Base-by-base conservation (phyloP, 495 filamentous ascomycete species). In the Aspergillus haitiensis region DNA sequence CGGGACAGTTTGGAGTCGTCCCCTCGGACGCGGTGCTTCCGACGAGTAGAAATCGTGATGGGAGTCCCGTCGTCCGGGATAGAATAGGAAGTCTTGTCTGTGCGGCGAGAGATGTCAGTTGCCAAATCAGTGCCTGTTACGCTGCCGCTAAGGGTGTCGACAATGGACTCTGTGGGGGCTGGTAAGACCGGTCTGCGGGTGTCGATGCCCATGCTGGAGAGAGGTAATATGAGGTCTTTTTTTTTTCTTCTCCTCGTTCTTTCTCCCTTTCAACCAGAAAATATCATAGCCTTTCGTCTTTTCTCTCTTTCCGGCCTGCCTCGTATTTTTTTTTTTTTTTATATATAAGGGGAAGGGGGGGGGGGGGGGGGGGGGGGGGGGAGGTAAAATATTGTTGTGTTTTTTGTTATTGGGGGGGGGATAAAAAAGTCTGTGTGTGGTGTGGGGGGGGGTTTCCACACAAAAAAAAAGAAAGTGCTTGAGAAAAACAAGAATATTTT, bases 51-150 rank as follows among this genome's bases (percentile, higher is more conserved):
- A 65, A 98, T 93, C 53, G 90, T 97, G 64, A 98, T 83, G 40
- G 91, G 90, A 60, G 89, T 92, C 67, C 94, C 95, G 85, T 99
- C 93, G 73, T 96, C 93, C 27, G 92, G 94, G 56, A 99, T 85
- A 48, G 89, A 93, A 77, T 95, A 97, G 55, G 90, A 88, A 52
- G 88, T 88, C 77, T 84, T 84, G 76, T 90, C 88, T 72, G 88
- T 91, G 65, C 84, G 82, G 66, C 89, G 88, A 70, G 89, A 92
- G 65, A 90, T 63, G 72, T 88, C 85, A 66, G 86, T 89, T 63
- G 85, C 91, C 68, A 93, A 77, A 77, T 96, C 92, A 74, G 84
- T 88, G 47, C 79, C 78, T 57, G 80, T 82, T 55, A 81, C 70
- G 71, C 87, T 88, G 61, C 80, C 83, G 62, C 72, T 73, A 52